A percentile compares a stretch with the other conserved stretches of the same genome.
Conservation (phyloP, 2,329 filamentous ascomycete species). For the Epicoccum sorghinum region DNA sequence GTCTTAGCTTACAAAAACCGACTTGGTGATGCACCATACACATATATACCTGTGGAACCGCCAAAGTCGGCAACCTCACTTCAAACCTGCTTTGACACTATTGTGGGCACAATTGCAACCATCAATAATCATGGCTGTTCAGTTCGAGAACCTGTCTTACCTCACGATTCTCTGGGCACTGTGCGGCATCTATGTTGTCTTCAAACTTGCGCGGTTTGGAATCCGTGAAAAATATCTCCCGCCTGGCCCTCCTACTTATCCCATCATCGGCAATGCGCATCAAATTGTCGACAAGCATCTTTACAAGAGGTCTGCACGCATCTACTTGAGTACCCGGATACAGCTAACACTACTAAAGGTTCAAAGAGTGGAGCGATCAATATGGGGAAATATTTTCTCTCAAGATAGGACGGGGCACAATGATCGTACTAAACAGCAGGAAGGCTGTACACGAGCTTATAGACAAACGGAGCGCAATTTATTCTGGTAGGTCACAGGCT, state of each 20-base stretch:
- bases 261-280: slow-evolving; percentile 36
- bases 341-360: slow-evolving; percentile 10
- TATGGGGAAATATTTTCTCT: slow-evolving; percentile 27
- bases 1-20: too few species aligned
- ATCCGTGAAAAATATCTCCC: slow-evolving; percentile 33
- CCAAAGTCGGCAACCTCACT: too few species aligned
- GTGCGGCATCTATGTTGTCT: slow-evolving; percentile 9
- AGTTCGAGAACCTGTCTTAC: background rate
- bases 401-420: slow-evolving; percentile 27
- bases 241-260: slow-evolving; percentile 34
- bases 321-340: background rate
- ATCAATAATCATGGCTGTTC: too few species aligned
- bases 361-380: slow-evolving; percentile 29
- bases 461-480: slow-evolving; percentile 25
- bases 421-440: slow-evolving; percentile 26
- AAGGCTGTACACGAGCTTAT: slow-evolving; percentile 27
- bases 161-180: too few species aligned
- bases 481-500: slow-evolving; percentile 20
- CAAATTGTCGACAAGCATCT: slow-evolving; percentile 24
- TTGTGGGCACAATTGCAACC: too few species aligned
- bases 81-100: too few species aligned
- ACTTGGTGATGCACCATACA: too few species aligned
- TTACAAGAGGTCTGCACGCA: slow-evolving; percentile 20
- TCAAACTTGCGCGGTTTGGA: slow-evolving; percentile 29
- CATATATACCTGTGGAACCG: too few species aligned